Percentiles rank a stretch among this genome's conserved stretches.
These are phyloP conservation scores for Komagataella pastoris DNA, from an alignment of 805 yeast genomes.

Conservation along the genomic window DNA sequence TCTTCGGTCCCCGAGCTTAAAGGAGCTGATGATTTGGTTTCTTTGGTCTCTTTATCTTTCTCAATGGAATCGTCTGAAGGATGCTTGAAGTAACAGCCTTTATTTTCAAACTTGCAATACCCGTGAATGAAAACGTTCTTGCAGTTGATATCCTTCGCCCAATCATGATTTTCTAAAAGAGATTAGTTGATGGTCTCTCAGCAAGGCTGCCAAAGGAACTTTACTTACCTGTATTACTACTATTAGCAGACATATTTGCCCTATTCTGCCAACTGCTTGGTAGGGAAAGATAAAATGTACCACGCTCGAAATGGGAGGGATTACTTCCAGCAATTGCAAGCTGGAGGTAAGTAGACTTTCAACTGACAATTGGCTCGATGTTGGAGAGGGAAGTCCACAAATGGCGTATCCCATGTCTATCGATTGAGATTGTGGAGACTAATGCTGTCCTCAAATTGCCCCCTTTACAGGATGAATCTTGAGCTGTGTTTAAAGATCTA, in stretches of 20 bases:
- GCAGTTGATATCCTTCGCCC: slow-evolving; percentile 70
- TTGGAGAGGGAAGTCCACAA: too few species aligned
- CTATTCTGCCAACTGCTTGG: background rate
- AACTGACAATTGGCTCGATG: too few species aligned
- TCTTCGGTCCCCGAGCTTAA: slow-evolving; percentile 3
- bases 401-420: too few species aligned
- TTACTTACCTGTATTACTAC: background rate
- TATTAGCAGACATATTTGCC: background rate
- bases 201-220: background rate
- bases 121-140: slow-evolving; percentile 79
- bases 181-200: background rate
- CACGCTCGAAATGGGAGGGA: background rate
- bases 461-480: too few species aligned
- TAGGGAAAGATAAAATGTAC: background rate
- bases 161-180: slow-evolving; percentile 23
- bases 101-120: slow-evolving; percentile 74
- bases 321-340: background rate
- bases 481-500: too few species aligned
- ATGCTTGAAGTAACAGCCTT: slow-evolving; percentile 78
- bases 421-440: too few species aligned
- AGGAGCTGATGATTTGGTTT: slow-evolving; percentile 1
- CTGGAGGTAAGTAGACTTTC: too few species aligned
- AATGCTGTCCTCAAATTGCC: too few species aligned
- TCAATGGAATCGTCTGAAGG: background rate
- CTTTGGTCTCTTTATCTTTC: background rate